Conservation (phyloP, 345 rosid species). For the Cardiospermum halicacabum region DNA sequence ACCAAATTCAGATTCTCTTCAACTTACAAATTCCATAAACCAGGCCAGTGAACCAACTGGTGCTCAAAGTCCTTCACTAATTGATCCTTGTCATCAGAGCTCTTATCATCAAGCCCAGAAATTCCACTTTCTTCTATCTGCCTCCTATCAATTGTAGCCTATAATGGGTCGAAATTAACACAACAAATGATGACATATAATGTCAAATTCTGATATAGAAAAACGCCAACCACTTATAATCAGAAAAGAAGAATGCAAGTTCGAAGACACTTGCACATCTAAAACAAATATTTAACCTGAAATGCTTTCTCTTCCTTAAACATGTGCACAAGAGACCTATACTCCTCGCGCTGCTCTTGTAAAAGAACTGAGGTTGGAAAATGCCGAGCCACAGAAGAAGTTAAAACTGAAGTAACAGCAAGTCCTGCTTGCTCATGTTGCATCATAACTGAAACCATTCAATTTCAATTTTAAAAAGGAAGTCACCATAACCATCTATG, state of each 20-base stretch:
- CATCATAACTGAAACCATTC: slow-evolving; percentile 35
- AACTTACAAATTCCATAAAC: slow-evolving; percentile 52
- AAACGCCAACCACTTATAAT: not conserved
- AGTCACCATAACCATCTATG: not conserved
- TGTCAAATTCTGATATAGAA: slow-evolving; percentile 8
- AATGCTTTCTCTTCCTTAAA: slow-evolving; percentile 48
- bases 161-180: not conserved
- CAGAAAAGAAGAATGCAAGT: not conserved
- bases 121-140: slow-evolving; percentile 34
- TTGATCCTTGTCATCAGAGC: slow-evolving; percentile 21
- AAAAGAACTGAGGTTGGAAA: slow-evolving; percentile 65
- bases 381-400: slow-evolving; percentile 46
- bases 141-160: slow-evolving; percentile 39
- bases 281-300: slow-evolving; percentile 37
- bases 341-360: slow-evolving; percentile 72
- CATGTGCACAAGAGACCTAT: slow-evolving; percentile 35
- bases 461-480: not conserved
- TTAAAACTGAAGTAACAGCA: slow-evolving; percentile 44
- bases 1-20: not conserved
- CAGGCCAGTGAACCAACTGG: slow-evolving; percentile 39
- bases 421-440: slow-evolving; percentile 52
- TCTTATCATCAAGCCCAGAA: slow-evolving; percentile 31
- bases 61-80: slow-evolving; percentile 28
- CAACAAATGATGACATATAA: slow-evolving; percentile 2
- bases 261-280: not conserved